Evolutionary conservation across 139 green algal genomes (phyloP), one percentile per base, ranked within the genome.

Genomic region (Picochlorum sp.): DNA sequence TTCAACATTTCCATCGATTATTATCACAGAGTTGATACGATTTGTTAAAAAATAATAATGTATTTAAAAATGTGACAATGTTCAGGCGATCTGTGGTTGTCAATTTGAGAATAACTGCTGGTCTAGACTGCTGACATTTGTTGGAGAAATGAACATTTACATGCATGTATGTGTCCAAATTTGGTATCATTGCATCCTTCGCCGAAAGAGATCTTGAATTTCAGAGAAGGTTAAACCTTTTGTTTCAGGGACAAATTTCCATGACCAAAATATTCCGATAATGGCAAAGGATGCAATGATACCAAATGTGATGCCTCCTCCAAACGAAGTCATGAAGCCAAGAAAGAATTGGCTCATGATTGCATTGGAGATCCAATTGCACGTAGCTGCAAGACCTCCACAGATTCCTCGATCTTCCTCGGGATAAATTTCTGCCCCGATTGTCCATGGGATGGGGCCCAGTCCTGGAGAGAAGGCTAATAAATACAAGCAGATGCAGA

Each of bases 351-450:
- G 79, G 12, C 63, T 61, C 7, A 90, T 77, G 0, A 74, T 26
- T 7, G 75, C 72, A 50, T 90, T 90, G 35, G 76, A 56, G 2
- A 85, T 37, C 82, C 82, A 90, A 62, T 90, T 90, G 37, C 61
- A 72, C 7, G 75, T 82, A 13, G 73, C 74, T 20, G 82, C 77
- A 26, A 74, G 49, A 25, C 82, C 81, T 40, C 41, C n/a, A 24
- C 12, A 13, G 31, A 58, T 12, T 45, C 66, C 74, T 1, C 74
- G 32, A 50, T 81, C 50, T 26, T 70, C 39, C 20, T 72, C 26
- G 10, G 82, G 81, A 44, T 84, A 90, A 50, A 90, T 87, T 36
- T 90, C 81, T 3, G 76, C 57, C 37, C 86, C 85, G 12, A 91
- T 67, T 1, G 81, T 77, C 83, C 83, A 91, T 7, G 83, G 82